A percentile compares a stretch with the other conserved stretches of the same genome.
Conservation (phyloP, 768 basidiomycete genomes). For the Dioszegia crocea region DNA sequence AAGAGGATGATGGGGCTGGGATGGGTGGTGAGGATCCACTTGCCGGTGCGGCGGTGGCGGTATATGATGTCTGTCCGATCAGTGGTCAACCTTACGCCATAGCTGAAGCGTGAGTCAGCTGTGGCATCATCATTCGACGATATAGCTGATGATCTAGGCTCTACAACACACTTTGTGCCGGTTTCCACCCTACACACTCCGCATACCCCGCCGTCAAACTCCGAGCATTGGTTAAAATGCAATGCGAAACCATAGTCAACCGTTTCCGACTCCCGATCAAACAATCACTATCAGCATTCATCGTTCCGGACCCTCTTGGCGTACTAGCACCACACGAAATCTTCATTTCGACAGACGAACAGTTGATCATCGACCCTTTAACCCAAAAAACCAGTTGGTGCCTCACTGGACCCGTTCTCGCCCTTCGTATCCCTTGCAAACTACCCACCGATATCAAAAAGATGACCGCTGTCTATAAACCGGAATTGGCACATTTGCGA, state of each 20-base stretch:
- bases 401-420: conserved; percentile 28
- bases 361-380: conserved; percentile 19
- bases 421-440: conserved; percentile 38
- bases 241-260: conserved; percentile 13
- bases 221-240: conserved; percentile 15
- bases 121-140: not conserved
- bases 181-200: conserved; percentile 26
- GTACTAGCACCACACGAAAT: conserved; percentile 32
- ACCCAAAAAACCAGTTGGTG: conserved; percentile 20
- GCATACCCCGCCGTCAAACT: conserved; percentile 24
- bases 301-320: conserved; percentile 30
- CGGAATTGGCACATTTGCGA: conserved; percentile 33
- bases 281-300: conserved; percentile 31
- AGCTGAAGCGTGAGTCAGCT: conserved; percentile 32
- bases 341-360: conserved; percentile 22
- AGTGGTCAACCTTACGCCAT: conserved; percentile 28
- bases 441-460: conserved; percentile 38
- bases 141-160: conserved; percentile 16
- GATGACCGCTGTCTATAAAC: conserved; percentile 30
- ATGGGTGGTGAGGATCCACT: conserved; percentile 7
- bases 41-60: not conserved
- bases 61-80: conserved; percentile 22
- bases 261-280: conserved; percentile 28
- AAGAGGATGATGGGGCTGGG: conserved; percentile 4
- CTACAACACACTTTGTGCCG: conserved; percentile 19